Base-by-base conservation (phyloP, 768 basidiomycete genomes). In the Pleurotus salmoneostramineus region DNA sequence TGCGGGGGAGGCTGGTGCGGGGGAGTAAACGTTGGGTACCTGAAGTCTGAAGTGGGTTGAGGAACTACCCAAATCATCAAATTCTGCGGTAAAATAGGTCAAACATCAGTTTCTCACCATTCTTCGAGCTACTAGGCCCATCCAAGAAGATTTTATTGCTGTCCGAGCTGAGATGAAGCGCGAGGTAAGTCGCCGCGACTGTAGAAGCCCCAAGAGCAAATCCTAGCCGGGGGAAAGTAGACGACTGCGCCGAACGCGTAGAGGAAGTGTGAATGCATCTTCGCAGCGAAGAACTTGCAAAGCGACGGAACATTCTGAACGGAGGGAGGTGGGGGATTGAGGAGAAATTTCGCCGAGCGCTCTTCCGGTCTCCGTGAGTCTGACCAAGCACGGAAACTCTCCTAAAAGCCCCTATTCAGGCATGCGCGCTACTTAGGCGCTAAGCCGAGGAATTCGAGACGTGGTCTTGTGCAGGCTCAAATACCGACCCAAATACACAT, bases 251-350 rank as follows among this genome's bases (percentile, higher is more conserved):
- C 36, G 67, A 64, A 11, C 62, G 51, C 5, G 66, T 56, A 52
- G 61, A 63, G 43, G 67, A 66, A 17, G 85, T 83, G 62, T 86
- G 82, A 14, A 87, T 45, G 56, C 76, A 75, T 66, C 83, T 74
- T 58, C 79, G 78, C 5, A 85, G 68, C 17, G 83, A 75, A 56
- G 81, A 71, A 72, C 77, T 81, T 64, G 81, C 71, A 14, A 84
- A 69, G 60, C 79, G 76, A 61, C 80, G 72, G 64, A 87, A 76
- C 85, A 87, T 88, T 27, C 21, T 27, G 21, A 27, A 27, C 21
- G 21, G 21, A 27, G 21, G 21, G 21, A 27, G 21, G 3, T 27
- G 21, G 21, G 21, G 21, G 21, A 27, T 27, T 27, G 21, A 27
- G 21, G 21, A 27, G 21, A 27, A 27, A 27, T 27, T 27, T 27